phyloP scores from a whole-genome alignment of 331 rosid species.

The Quercus tomentella region DNA sequence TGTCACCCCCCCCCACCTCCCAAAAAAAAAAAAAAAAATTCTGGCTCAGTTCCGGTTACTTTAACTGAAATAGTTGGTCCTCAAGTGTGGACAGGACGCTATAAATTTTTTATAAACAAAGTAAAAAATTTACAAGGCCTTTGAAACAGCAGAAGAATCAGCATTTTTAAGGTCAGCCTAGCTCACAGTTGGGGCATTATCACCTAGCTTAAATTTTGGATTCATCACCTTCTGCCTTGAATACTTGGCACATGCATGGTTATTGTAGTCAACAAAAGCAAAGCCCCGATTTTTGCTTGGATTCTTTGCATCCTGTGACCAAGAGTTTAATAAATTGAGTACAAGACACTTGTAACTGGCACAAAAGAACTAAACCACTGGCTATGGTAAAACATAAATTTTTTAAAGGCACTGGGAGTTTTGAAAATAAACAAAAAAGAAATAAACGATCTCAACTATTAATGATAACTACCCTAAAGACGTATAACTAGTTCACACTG shows the following conservation, averaged over 20 bases:
- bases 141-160: slow-evolving; percentile 86
- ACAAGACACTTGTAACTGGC: not conserved
- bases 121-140: slow-evolving; percentile 39
- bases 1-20: too few relatives aligned
- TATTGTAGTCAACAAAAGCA: slow-evolving; percentile 87
- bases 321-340: slow-evolving; percentile 16
- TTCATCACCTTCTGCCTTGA: slow-evolving; percentile 84
- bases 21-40: too few relatives aligned
- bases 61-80: not conserved
- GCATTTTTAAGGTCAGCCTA: slow-evolving; percentile 97
- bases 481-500: slow-evolving; percentile 11
- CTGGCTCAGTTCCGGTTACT: not conserved
- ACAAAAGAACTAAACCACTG: not conserved
- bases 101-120: not conserved
- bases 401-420: not conserved
- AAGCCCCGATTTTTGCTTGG: slow-evolving; percentile 78
- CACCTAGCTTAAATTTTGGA: slow-evolving; percentile 75
- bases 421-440: not conserved
- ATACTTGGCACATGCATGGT: slow-evolving; percentile 54
- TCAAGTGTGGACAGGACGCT: slow-evolving; percentile 2
- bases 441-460: not conserved
- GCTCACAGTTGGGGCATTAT: slow-evolving; percentile 92
- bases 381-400: not conserved
- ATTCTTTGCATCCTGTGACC: slow-evolving; percentile 76
- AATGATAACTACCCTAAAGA: slow-evolving; percentile 3